Evolutionary conservation across 768 basidiomycete species (phyloP).

Genomic region (Suillus hirtellus): DNA sequence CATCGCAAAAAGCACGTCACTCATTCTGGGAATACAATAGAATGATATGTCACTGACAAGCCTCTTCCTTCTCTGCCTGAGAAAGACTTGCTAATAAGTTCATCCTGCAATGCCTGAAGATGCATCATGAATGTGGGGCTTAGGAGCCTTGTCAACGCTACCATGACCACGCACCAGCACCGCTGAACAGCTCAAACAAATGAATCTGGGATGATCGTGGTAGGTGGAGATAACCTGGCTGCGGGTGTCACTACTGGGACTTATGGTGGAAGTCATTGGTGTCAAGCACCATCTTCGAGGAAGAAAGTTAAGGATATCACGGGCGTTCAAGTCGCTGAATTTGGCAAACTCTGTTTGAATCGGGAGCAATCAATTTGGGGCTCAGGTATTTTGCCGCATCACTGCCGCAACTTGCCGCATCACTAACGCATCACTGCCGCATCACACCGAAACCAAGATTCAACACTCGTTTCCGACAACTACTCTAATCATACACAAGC

Average conservation of each 20-base stretch:
- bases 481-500: too few relatives aligned
- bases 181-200: conserved; percentile 68
- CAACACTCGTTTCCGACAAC: too few relatives aligned
- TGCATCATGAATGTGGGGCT: not conserved
- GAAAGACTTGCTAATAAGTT: conserved; percentile 83
- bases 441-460: too few relatives aligned
- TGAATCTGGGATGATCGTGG: conserved; percentile 65
- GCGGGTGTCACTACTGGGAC: conserved; percentile 44
- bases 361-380: conserved; percentile 6
- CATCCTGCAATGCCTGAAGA: conserved; percentile 73
- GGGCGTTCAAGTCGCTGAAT: conserved; percentile 6
- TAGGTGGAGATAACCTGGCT: conserved; percentile 63
- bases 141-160: not conserved
- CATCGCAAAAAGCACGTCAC: conserved; percentile 7
- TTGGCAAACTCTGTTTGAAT: conserved; percentile 3
- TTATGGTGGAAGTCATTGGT: conserved; percentile 6
- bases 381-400: too few relatives aligned
- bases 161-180: conserved; percentile 53
- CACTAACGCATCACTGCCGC: too few relatives aligned
- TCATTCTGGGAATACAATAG: not conserved
- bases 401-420: too few relatives aligned
- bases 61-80: conserved; percentile 82
- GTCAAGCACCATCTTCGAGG: not conserved
- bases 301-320: not conserved
- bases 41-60: conserved; percentile 51